phyloP scores from a whole-genome alignment of 306 rosid genomes.

The Quercus wislizeni region DNA sequence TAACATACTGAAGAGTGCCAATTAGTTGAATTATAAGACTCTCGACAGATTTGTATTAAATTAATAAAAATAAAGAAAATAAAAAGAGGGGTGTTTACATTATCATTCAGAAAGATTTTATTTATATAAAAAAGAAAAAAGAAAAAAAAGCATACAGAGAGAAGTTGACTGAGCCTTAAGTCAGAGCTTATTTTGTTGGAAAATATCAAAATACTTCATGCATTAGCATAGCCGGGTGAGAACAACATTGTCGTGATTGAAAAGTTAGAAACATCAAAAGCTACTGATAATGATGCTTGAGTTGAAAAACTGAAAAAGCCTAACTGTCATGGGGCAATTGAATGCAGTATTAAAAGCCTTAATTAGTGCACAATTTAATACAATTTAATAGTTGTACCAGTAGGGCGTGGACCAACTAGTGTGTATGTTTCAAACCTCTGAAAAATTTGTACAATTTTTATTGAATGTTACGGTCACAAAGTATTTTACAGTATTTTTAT shows the following conservation, averaged over 20 bases:
- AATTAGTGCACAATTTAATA: not conserved
- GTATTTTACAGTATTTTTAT: no score
- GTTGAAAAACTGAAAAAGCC: not conserved
- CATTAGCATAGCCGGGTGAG: not conserved
- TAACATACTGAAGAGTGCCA: accelerated
- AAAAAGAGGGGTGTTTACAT: no score
- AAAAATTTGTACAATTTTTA: not conserved
- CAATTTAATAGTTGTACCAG: not conserved
- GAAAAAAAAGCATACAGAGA: not conserved
- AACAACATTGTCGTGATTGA: not conserved
- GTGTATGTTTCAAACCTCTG: not conserved
- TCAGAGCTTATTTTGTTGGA: not conserved
- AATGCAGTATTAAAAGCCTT: not conserved
- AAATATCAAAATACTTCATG: not conserved
- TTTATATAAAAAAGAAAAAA: not conserved
- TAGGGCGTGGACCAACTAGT: not conserved
- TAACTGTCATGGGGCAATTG: not conserved
- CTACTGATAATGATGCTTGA: not conserved
- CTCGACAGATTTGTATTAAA: no score
- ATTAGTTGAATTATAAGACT: no score
- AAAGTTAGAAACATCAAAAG: not conserved
- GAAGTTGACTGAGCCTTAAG: no score
- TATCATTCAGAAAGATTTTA: no score
- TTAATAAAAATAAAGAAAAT: not conserved
- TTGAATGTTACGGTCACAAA: accelerated